Evolutionary conservation across 1,284 basidiomycete genomes (phyloP), one percentile per base, ranked within the genome.

Genomic region (Apiotrichum laibachii): DNA sequence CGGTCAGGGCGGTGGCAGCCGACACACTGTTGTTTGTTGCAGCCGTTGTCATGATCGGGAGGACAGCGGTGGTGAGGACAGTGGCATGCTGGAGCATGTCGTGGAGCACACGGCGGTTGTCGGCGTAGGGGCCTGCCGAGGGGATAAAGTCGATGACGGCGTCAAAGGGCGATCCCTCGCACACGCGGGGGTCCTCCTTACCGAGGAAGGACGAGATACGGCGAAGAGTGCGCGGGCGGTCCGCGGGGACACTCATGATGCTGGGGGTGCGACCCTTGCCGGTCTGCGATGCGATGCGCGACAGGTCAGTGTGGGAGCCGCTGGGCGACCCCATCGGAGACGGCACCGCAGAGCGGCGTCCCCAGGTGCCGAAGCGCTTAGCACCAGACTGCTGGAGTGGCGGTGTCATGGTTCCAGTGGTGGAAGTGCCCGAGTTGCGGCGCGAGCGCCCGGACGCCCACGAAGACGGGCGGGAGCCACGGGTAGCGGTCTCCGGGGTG

Each of bases 131-230:
- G 4, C 57, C 37, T 2, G 67, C 49, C 15, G 53, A 48, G 0
- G 72, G 69, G 31, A 76, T 61, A 48, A 76, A 71, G 63, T 76
- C 71, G 64, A 76, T 55, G 18, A 74, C 64, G 1, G 69, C 70
- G 55, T 76, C 73, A 50, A 76, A 67, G 0, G 62, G 55, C 5
- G 62, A 48, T 22, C 62, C 62, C 22, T 63, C 59, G 48, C 31
- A 46, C 39, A 47, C 46, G 8, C 45, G 31, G 3, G 45, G 45
- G 34, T 49, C 33, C 18, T 50, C 37, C 18, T 39, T 16, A 21
- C 40, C 49, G 47, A 63, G 50, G 34, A 63, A 26, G 11, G 59
- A 56, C 11, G 53, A 48, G n/a, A 58, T 34, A n/a, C 62, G 56
- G 15, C 45, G 39, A n/a, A 51, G 45, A 9, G 40, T 42, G 16